Evolutionary conservation across 2,329 filamentous ascomycete species (phyloP), one percentile per base, ranked within the genome.

Genomic region (Calonectria leucothoes): DNA sequence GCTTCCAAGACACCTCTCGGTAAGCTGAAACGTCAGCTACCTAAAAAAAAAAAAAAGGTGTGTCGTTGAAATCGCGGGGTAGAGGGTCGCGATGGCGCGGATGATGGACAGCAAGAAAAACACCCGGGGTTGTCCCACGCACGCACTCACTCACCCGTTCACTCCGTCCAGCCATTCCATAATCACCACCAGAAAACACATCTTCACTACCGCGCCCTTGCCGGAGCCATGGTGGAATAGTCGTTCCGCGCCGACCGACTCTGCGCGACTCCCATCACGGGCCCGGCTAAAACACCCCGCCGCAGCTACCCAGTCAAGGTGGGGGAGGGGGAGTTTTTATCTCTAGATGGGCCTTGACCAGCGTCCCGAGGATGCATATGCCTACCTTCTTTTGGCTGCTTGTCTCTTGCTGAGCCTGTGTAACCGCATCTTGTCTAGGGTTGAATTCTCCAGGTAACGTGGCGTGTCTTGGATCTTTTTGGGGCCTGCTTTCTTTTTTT

Each of bases 341-440:
- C 48, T 37, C 52, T 69, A 31, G 31, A 69, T 70, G 67, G 37
- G 66, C 52, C 66, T 70, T 33, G 27, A 23, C 45, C 45, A 49
- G 27, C 33, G 31, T 23, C 45, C 31, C 25, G 67, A 52, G 48
- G 68, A 65, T 48, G 64, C 59, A 27, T 65, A 70, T 66, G 35
- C 59, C n/a, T 57, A 57, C 25, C 49, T 70, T 37, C 49, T 70
- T 29, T 57, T 70, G 48, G 31, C 49, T 25, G 25, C 45, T 7
- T 63, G 52, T 25, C 29, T 71, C 33, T 57, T 59, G 23, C 31
- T 63, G 20, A 45, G 59, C 31, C 17, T 70, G 37, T 70, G 68
- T 39, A 68, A 42, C 55, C 42, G 33, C 25, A n/a, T 64, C n/a
- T 25, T 57, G 35, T 31, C 33, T 27, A 27, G 10, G 33, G 7